These are phyloP conservation scores for Meira miltonrushii DNA, from an alignment of 1,284 basidiomycete species.

Conservation along the genomic window DNA sequence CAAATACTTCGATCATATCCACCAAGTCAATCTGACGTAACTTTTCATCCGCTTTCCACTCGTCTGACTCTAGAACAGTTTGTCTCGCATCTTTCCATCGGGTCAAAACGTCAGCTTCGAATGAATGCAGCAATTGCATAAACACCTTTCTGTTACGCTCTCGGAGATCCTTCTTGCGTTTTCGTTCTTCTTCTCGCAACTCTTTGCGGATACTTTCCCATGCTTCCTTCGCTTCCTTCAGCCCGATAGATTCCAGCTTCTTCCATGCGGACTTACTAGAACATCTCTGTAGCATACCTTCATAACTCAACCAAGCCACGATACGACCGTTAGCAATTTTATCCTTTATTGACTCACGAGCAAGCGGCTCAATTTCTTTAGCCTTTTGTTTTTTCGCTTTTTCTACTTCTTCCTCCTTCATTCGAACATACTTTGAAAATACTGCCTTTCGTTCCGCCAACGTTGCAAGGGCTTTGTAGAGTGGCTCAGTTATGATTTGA, in stretches of 20 bases:
- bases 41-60: slow-evolving; percentile 33
- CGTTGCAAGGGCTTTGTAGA: slow-evolving; percentile 89
- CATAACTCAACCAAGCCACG: slow-evolving; percentile 3
- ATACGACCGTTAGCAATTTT: slow-evolving; percentile 7
- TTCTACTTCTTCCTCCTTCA: slow-evolving; percentile 32
- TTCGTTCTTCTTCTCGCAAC: slow-evolving; percentile 24
- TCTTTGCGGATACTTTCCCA: slow-evolving; percentile 31
- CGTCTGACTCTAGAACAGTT: slow-evolving; percentile 39
- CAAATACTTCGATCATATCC: slow-evolving; percentile 47
- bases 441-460: slow-evolving; percentile 88
- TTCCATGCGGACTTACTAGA: slow-evolving; percentile 19
- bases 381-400: slow-evolving; percentile 22
- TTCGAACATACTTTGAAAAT: slow-evolving; percentile 56
- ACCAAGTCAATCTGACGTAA: slow-evolving; percentile 29
- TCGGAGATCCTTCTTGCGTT: slow-evolving; percentile 20
- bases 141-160: slow-evolving; percentile 40
- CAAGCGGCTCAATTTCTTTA: slow-evolving; percentile 30
- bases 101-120: slow-evolving; percentile 44
- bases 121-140: slow-evolving; percentile 39
- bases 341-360: slow-evolving; percentile 19
- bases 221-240: slow-evolving; percentile 29
- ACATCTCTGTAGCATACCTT: slow-evolving; percentile 4
- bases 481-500: slow-evolving; percentile 91
- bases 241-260: slow-evolving; percentile 15
- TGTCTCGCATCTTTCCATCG: slow-evolving; percentile 49